These are phyloP conservation scores for Epichloe baconii DNA, from an alignment of 2,329 filamentous ascomycete genomes.

Conservation along the genomic window DNA sequence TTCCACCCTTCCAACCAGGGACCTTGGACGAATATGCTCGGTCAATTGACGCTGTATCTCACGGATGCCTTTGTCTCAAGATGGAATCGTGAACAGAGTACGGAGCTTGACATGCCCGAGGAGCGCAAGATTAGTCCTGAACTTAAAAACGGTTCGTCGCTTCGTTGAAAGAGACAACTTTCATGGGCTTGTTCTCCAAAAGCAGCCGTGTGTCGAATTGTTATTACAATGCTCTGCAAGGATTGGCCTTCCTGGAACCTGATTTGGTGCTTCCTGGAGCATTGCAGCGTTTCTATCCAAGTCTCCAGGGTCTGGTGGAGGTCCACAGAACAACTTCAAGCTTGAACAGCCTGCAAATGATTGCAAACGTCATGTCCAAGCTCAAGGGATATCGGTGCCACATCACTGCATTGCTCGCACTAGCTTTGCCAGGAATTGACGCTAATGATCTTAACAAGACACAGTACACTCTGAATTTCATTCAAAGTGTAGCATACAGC, in stretches of 20 bases:
- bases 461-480: constrained; percentile 83
- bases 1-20: constrained; percentile 97
- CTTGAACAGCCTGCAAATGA: constrained; percentile 78
- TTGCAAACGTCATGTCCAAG: constrained; percentile 80
- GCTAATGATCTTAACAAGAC: constrained; percentile 97
- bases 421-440: constrained; percentile 90
- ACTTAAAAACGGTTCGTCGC: constrained; percentile 85
- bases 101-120: constrained; percentile 74
- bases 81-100: constrained; percentile 90
- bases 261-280: constrained; percentile 85
- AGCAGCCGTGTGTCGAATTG: constrained; percentile 84
- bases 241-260: constrained; percentile 80
- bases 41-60: constrained; percentile 83
- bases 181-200: constrained; percentile 97
- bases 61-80: constrained; percentile 94
- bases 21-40: constrained; percentile 76
- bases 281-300: constrained; percentile 90
- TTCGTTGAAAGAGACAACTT: constrained; percentile 80
- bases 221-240: constrained; percentile 80
- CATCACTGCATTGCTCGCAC: constrained; percentile 81
- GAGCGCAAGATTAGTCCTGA: constrained; percentile 67
- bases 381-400: constrained; percentile 96
- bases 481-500: constrained; percentile 90
- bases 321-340: constrained; percentile 94
- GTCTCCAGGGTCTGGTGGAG: constrained; percentile 90